Percentiles rank a stretch among this genome's conserved stretches.
phyloP scores from a whole-genome alignment of 768 basidiomycete species.

The Termitomyces eurrhizus region DNA sequence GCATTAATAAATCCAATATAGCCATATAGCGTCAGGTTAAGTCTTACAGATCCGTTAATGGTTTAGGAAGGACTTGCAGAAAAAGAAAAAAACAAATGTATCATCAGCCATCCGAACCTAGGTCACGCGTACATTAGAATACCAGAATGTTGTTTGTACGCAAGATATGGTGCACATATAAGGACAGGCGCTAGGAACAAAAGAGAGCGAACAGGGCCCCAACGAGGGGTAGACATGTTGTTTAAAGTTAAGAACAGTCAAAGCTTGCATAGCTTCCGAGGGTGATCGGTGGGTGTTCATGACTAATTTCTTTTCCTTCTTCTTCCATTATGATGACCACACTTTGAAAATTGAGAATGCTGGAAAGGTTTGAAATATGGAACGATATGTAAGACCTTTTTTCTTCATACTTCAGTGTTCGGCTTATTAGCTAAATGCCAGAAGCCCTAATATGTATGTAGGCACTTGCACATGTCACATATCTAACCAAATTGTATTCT shows the following conservation, averaged over 20 bases:
- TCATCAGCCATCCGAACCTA: constrained; percentile 1
- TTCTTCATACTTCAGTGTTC: background rate
- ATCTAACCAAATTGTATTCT: background rate
- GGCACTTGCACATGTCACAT: too few species aligned
- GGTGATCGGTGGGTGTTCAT: background rate
- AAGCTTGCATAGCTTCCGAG: background rate
- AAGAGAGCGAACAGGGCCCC: constrained; percentile 61
- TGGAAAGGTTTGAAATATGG: background rate
- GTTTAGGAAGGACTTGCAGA: constrained; percentile 54
- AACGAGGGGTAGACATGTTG: constrained; percentile 26
- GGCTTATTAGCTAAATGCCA: background rate
- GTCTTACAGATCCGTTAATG: constrained; percentile 49
- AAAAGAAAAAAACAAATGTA: constrained; percentile 5
- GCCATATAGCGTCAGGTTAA: background rate
- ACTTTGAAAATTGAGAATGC: background rate
- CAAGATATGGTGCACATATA: constrained; percentile 42
- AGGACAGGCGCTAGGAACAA: constrained; percentile 52
- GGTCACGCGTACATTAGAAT: constrained; percentile 17
- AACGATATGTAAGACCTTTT: background rate
- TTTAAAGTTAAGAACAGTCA: constrained; percentile 6
- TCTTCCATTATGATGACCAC: background rate
- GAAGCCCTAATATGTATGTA: too few species aligned
- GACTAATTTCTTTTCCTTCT: background rate
- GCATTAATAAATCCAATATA: background rate
- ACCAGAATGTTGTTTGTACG: constrained; percentile 49